Base-by-base conservation (phyloP, 345 rosid genomes). In the Aegle marmelos region DNA sequence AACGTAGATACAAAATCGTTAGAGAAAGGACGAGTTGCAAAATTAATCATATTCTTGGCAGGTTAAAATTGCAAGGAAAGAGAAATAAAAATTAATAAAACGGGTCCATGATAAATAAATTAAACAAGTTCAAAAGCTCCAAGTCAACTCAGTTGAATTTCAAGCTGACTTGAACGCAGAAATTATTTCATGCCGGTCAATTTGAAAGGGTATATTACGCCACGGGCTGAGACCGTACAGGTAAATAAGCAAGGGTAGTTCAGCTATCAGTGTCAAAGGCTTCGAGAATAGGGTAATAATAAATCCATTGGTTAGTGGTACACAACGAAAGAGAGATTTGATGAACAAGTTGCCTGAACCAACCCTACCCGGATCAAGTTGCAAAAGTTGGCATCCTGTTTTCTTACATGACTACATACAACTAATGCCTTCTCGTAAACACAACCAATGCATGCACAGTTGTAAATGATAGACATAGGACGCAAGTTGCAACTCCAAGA, bases 271-370 rank as follows among this genome's bases (percentile, higher is more conserved):
- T 41, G 58, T n/a, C 65, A 7, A 14, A n/a, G 53, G 10, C 24
- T 24, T 34, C 3, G 27, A 22, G 16, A 36, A 3, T 27, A 34
- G 22, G 48, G 16, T 4, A 21, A 7, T 22, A 34, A 34, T 65
- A 65, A 65, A 65, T 22, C 14, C 9, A 65, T 4, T 25, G 36
- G 27, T 69, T 6, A 72, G 1, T 6, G 65, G 1, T 31, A 2
- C 76, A 45, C 7, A 45, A 22, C 10, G 39, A 61, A 50, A 25
- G 64, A 6, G 9, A 22, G 58, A 77, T 4, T 70, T 28, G 75
- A 71, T 10, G 81, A 79, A 53, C 85, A 73, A 84, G 81, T 82
- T 79, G 85, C 79, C 70, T 0, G 59, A 59, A 75, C 63, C 59
- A 16, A 77, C 79, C 34, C 9, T 57, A 5, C 21, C 68, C 27